Evolutionary conservation across 2,329 filamentous ascomycete genomes (phyloP), one percentile per base, ranked within the genome.

Genomic region (Phyllosticta citriasiana): DNA sequence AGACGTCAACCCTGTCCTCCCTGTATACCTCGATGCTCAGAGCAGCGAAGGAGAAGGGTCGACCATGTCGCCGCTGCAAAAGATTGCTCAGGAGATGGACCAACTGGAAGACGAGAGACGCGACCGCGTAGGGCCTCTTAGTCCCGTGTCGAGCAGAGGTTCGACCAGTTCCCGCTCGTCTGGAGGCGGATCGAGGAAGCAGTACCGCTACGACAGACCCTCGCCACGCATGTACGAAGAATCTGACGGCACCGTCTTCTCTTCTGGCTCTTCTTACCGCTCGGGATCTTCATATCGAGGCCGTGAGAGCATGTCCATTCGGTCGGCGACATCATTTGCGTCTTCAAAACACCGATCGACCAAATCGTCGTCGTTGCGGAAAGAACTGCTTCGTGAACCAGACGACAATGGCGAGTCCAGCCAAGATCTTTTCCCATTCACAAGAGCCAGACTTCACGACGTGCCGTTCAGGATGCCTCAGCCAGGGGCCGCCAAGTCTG

Each of bases 391-490:
- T 1, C 82, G 85, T 35, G 95, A 89, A 66, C 89, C 91, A 0
- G 84, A 90, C 30, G 88, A 92, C 60, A 63, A 70, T 9, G 81
- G 82, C 64, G 84, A 84, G 16, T 70, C 67, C 0, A 70, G 73
- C 63, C 79, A 87, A 3, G 92, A 97, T 65, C 78, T 97, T 0
- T 97, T 97, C 76, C 91, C 91, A 33, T 93, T 87, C 68, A 93
- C 88, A 2, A 86, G 89, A 60, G 87, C 87, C 53, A 85, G 92
- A 16, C 79, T 97, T 6, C 88, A 84, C 64, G 91, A 96, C 65
- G 84, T 97, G 3, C 87, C 89, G 0, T 96, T 95, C 71, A 86
- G 88, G 67, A 84, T 88, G 55, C 84, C 86, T 0, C 81, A 85
- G 53, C 78, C 80, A 54, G 77, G 74, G 27, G 72, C 72, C 53